Evolutionary conservation across 768 basidiomycete genomes (phyloP), one percentile per base, ranked within the genome.

Genomic region (Hericium erinaceus): DNA sequence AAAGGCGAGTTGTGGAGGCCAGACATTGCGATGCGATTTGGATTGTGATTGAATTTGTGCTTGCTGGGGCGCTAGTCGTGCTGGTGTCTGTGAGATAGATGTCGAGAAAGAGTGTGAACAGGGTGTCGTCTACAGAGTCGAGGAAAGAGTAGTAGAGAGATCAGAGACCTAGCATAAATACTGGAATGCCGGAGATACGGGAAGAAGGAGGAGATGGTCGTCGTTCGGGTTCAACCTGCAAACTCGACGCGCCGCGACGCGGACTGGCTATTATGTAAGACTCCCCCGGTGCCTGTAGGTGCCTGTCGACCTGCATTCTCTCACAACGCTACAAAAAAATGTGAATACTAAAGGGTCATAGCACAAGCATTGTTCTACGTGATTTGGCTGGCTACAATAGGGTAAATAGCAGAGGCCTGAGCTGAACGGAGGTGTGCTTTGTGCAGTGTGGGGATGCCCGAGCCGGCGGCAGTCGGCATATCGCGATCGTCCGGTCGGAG

Each of bases 1-100:
- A 89, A 91, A 1, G 85, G 86, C 65, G 89, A 89, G 72, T 90
- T 89, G 76, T 87, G 88, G 72, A 90, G 79, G 56, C 81, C 81
- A 58, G 87, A 84, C 87, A 89, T 89, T 58, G 58, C 40, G 33
- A 33, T 33, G 33, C 33, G 33, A 33, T 33, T 26, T 33, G 33
- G 7, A 22, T 37, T 39, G 49, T 38, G 53, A 12, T 46, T 55
- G 33, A 33, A 33, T 33, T 33, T 33, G 33, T 33, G 33, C 33
- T 33, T 33, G 33, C 33, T 10, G 33, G 33, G 33, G 33, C 33
- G 53, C 55, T 22, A 37, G 40, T 56, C 40, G 15, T 33, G 13
- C 55, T 37, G 46, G 41, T 37, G 44, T 56, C 48, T 60, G 58
- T 61, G 58, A 57, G 61, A 54, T 63, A 61, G 59, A 63, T 56